phyloP scores from a whole-genome alignment of 2,329 filamentous ascomycete genomes.

The Colletotrichum cuscutae region DNA sequence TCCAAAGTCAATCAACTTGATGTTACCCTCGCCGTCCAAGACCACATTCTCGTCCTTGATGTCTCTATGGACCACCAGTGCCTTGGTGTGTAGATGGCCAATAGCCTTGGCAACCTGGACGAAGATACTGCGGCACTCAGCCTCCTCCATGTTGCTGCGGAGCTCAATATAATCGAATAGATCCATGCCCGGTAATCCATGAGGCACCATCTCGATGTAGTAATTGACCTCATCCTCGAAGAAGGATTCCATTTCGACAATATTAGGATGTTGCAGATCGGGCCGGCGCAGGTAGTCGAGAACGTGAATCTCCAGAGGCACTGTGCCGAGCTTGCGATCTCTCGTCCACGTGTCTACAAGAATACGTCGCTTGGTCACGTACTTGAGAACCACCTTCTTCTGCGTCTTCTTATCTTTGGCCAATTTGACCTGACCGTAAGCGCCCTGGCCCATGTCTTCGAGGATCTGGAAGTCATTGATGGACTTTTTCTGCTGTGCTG shows the following conservation, averaged over 20 bases:
- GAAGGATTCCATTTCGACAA: conserved; percentile 79
- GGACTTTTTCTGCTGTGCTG: conserved; percentile 73
- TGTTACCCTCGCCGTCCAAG: conserved; percentile 91
- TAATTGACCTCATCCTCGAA: conserved; percentile 90
- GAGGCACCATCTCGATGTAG: conserved; percentile 98
- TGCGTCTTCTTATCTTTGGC: conserved; percentile 84
- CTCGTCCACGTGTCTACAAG: conserved; percentile 98
- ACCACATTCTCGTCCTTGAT: conserved; percentile 99
- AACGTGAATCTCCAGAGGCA: conserved; percentile 96
- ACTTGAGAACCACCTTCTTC: conserved; percentile 94
- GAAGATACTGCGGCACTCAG: conserved; percentile 94
- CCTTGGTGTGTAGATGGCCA: conserved; percentile 90
- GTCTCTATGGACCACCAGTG: conserved; percentile 92
- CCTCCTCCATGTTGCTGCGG: conserved; percentile 94
- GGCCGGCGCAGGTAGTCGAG: conserved; percentile 89
- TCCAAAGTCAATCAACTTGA: conserved; percentile 98
- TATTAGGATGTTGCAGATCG: conserved; percentile 73
- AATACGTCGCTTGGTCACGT: conserved; percentile 96
- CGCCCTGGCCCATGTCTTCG: conserved; percentile 98
- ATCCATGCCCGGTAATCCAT: conserved; percentile 96
- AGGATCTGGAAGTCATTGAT: conserved; percentile 93
- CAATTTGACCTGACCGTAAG: conserved; percentile 97
- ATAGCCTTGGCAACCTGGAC: conserved; percentile 90
- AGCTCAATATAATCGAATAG: conserved; percentile 99
- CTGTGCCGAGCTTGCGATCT: conserved; percentile 90